These are phyloP conservation scores for Starmerella cellae DNA, from an alignment of 805 yeast species.

Conservation along the genomic window DNA sequence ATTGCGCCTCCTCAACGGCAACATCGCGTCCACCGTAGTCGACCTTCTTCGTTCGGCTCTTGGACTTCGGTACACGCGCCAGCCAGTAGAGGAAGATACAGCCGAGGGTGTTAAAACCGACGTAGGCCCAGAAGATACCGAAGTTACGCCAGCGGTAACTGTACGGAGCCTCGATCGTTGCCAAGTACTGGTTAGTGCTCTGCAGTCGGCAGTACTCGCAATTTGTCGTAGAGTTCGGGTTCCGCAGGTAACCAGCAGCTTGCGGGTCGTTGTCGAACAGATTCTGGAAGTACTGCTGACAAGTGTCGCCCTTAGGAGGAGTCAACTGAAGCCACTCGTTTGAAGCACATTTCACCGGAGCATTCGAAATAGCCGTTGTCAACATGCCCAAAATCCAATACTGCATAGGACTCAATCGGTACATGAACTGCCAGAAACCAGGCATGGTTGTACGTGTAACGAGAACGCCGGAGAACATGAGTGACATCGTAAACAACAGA, in stretches of 20 bases:
- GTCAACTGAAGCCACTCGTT: constrained; percentile 38
- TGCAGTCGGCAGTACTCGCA: constrained; percentile 34
- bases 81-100: constrained; percentile 26
- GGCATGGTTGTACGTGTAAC: constrained; percentile 50
- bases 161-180: constrained; percentile 34
- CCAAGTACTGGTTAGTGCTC: constrained; percentile 34
- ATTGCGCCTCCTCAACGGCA: constrained; percentile 10
- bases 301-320: constrained; percentile 52
- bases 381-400: constrained; percentile 51
- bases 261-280: constrained; percentile 30
- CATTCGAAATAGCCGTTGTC: constrained; percentile 36
- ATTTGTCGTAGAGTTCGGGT: constrained; percentile 36
- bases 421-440: constrained; percentile 76
- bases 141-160: constrained; percentile 50
- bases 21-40: constrained; percentile 16
- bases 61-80: constrained; percentile 23
- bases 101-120: constrained; percentile 38
- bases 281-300: constrained; percentile 40
- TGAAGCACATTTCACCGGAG: constrained; percentile 37
- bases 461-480: constrained; percentile 58
- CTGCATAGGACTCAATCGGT: constrained; percentile 56
- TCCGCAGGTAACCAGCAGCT: constrained; percentile 41
- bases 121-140: constrained; percentile 48
- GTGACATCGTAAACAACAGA: constrained; percentile 42
- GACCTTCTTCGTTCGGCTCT: constrained; percentile 19